Evolutionary conservation across 192 early-diverging fungal genomes (phyloP), one percentile per base, ranked within the genome.

Genomic region (Rhizophagus sp.): DNA sequence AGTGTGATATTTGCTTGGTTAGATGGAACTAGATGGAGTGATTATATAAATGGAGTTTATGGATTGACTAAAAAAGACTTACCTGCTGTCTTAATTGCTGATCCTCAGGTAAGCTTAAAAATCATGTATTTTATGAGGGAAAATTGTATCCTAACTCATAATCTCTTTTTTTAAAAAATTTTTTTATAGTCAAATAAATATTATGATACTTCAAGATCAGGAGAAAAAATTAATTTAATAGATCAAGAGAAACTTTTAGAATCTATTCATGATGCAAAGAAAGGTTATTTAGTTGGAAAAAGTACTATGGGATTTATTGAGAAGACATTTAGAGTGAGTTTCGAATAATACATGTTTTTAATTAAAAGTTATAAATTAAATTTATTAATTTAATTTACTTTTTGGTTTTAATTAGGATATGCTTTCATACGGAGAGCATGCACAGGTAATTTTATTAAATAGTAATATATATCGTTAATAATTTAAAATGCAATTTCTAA

Each of bases 1-100:
- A 30, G 57, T 15, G 84, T 90, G 69, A 77, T 88, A 22, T 95
- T 94, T 85, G 89, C 88, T 12, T 91, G 89, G 85, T 79, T 94
- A 66, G 89, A 93, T 81, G 86, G 84, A 22, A 81, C 74, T 76
- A 90, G 88, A 39, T 95, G 91, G 90, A 81, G 82, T 10, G 81
- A 88, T 41, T 94, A 92, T 81, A 79, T 93, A 15, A 81, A 85
- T 27, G 79, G 87, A 17, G 88, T 88, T 50, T 92, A 89, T 81
- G 83, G 83, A 44, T 69, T 83, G 1, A 77, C 67, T 15, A 10
- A 34, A 1, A 57, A 78, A 33, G 82, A 84, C 62, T 65, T 84
- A 61, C 85, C 85, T 6, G 47, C 65, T 33, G 77, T 79, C 12
- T 19, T 79, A 52, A 79, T 79, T 47, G 25, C n/a, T 24, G 77